These are phyloP conservation scores for Panicum hallii DNA, from an alignment of 202 grass and related monocot species.

Conservation along the genomic window DNA sequence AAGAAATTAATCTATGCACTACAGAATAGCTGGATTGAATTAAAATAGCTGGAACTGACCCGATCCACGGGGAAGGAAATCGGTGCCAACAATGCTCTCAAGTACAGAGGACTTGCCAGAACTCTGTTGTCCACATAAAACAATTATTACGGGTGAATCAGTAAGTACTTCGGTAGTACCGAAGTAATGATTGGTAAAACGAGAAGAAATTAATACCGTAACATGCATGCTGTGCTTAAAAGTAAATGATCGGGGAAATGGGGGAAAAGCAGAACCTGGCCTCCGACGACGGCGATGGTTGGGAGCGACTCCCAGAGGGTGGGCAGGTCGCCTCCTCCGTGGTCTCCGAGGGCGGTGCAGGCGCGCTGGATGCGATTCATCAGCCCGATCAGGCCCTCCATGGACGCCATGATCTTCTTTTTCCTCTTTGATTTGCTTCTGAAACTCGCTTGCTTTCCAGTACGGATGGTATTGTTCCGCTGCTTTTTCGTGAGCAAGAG, in stretches of 20 bases:
- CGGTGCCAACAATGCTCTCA: constrained; percentile 72
- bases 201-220: background rate
- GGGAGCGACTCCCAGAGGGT: constrained; percentile 85
- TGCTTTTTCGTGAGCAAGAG: background rate
- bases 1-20: background rate
- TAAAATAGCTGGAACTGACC: constrained; percentile 42
- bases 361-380: constrained; percentile 76
- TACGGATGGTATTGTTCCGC: background rate
- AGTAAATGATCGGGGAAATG: too few species aligned
- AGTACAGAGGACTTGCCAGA: constrained; percentile 82
- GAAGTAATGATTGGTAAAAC: background rate
- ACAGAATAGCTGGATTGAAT: background rate
- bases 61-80: constrained; percentile 81
- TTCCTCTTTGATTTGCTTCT: background rate
- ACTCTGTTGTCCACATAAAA: constrained; percentile 51
- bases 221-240: background rate
- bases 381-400: constrained; percentile 72
- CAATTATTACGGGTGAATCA: background rate
- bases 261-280: constrained; percentile 53
- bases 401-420: constrained; percentile 38
- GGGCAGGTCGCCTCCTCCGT: constrained; percentile 52
- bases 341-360: constrained; percentile 78
- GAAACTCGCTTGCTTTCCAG: background rate
- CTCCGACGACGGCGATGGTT: constrained; percentile 77
- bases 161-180: background rate